Evolutionary conservation across 306 rosid species (phyloP), one percentile per base, ranked within the genome.

Genomic region (Neltuma alba): DNA sequence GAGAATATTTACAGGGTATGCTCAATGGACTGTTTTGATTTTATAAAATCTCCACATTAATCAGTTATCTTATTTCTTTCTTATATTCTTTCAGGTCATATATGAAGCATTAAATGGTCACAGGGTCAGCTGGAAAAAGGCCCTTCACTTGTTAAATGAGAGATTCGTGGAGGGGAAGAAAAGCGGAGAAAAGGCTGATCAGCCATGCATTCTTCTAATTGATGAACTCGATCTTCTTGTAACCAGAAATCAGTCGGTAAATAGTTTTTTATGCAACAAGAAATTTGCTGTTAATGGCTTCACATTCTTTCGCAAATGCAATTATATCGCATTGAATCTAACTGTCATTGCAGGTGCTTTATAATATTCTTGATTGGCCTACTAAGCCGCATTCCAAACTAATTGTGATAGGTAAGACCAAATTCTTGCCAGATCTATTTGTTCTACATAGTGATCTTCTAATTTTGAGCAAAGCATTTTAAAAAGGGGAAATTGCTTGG

Each of bases 291-390:
- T 78, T 72, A 31, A 78, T 77, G 42, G 20, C 61, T 76, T 25
- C 13, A 9, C 30, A 6, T 21, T 44, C 20, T 73, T 79, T 74
- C 54, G 66, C 58, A 36, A 27, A 23, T n/a, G 33, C 66, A 84
- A 65, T 76, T 42, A 48, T 20, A 74, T 68, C 14, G 52, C 20
- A 36, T 20, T 23, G 31, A 54, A 55, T 69, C 16, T 77, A 57
- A 31, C 72, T 31, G 74, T 69, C 72, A 54, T 78, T 16, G 47
- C 87, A 92, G 99, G 97, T 94, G 84, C 84, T 92, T 68, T 92
- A 94, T 86, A 94, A 91, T 82, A 89, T 94, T 85, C 99, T 94
- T 81, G 99, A 94, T 77, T 94, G 99, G 99, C 99, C 99, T 70
- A 94, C 97, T 37, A 94, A 84, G 80, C 91, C 95, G 86, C 90